These are phyloP conservation scores for Dictyophora rubrovolvata DNA, from an alignment of 768 basidiomycete genomes.

Conservation along the genomic window DNA sequence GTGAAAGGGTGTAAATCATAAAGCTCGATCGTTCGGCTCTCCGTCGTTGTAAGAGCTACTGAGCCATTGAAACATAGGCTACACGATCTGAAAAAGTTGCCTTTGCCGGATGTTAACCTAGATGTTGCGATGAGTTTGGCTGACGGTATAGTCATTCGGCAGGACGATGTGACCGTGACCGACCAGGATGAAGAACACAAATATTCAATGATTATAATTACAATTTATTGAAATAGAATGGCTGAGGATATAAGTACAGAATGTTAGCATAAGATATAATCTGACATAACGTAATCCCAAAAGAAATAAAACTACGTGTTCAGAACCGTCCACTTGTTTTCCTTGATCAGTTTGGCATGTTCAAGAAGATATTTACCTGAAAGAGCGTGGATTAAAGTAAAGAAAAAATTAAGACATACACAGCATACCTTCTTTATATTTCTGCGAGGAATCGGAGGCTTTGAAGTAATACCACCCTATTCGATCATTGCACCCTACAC, in stretches of 20 bases:
- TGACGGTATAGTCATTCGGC: neutral
- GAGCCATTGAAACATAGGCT: slow-evolving; percentile 55
- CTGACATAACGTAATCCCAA: neutral
- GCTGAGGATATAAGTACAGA: too few species aligned
- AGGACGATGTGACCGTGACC: too few species aligned
- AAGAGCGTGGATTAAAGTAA: neutral
- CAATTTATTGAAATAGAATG: too few species aligned
- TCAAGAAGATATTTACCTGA: slow-evolving; percentile 76
- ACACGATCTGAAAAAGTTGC: slow-evolving; percentile 3
- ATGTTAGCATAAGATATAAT: too few species aligned
- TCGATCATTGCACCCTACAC: slow-evolving; percentile 67
- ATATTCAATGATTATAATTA: too few species aligned
- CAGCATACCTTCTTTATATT: slow-evolving; percentile 76
- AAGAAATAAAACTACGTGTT: neutral
- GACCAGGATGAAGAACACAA: too few species aligned
- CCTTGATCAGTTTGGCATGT: slow-evolving; percentile 68
- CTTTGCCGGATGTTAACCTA: neutral
- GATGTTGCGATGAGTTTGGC: neutral
- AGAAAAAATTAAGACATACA: neutral
- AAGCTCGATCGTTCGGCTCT: slow-evolving; percentile 55
- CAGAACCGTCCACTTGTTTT: slow-evolving; percentile 55
- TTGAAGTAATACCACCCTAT: slow-evolving; percentile 80
- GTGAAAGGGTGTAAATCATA: slow-evolving; percentile 27
- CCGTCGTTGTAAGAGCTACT: slow-evolving; percentile 54
- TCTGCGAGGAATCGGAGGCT: slow-evolving; percentile 65